These are phyloP conservation scores for Saccharomyces kudriavzevii DNA, from an alignment of 805 yeast species.

Conservation along the genomic window DNA sequence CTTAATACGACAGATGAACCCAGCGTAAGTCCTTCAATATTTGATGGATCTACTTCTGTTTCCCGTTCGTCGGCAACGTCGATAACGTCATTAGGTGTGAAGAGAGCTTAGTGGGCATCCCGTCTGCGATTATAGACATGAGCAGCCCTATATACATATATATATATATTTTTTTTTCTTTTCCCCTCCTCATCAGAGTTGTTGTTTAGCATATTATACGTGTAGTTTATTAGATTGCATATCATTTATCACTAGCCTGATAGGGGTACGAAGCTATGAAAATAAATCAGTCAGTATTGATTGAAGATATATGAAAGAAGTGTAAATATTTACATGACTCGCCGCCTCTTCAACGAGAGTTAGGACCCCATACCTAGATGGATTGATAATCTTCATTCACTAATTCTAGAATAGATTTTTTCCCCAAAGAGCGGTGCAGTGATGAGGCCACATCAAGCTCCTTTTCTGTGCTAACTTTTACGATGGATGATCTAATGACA, in stretches of 20 bases:
- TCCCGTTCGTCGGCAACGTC: conserved; percentile 32
- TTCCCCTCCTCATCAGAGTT: background rate
- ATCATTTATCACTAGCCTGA: background rate
- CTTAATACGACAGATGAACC: conserved; percentile 13
- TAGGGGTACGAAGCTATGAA: background rate
- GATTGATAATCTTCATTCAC: conserved; percentile 7
- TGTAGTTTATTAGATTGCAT: background rate
- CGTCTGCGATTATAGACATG: background rate
- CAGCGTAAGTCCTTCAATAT: conserved; percentile 25
- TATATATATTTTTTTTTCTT: background rate
- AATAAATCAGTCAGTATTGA: background rate
- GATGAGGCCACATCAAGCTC: conserved; percentile 52
- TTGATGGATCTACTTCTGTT: conserved; percentile 26
- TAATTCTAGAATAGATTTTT: conserved; percentile 20
- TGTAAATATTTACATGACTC: background rate
- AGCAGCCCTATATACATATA: background rate
- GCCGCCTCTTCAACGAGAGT: background rate
- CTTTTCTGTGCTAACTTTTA: conserved; percentile 50
- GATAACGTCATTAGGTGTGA: conserved; percentile 26
- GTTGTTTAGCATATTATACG: background rate
- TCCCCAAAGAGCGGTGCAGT: conserved; percentile 37
- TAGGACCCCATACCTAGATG: background rate
- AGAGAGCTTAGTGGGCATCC: background rate
- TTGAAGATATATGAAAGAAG: background rate
- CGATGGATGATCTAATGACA: conserved; percentile 68